Evolutionary conservation across 805 yeast species (phyloP).

Genomic region (Debaryomyces maramus): DNA sequence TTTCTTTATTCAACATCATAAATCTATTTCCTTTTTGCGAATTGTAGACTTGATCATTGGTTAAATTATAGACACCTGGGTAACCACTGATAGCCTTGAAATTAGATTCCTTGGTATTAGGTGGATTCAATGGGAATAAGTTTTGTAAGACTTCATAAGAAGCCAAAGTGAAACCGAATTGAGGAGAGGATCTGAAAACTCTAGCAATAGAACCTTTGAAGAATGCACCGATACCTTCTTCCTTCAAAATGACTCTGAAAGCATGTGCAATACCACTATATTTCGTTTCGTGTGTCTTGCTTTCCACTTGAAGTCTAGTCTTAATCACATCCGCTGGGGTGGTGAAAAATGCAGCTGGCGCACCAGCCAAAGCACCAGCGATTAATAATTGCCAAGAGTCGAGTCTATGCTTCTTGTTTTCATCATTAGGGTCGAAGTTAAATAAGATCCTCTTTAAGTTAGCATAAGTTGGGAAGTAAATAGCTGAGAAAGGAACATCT

Average conservation of each 20-base stretch:
- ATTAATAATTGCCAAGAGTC: conserved; percentile 80
- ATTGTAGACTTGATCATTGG: conserved; percentile 46
- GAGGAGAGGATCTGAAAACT: conserved; percentile 93
- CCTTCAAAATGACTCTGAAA: conserved; percentile 65
- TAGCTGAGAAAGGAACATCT: conserved; percentile 96
- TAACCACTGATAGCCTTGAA: conserved; percentile 45
- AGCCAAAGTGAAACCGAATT: conserved; percentile 97
- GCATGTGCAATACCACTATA: conserved; percentile 82
- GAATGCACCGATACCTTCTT: conserved; percentile 83
- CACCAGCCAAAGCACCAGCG: conserved; percentile 95
- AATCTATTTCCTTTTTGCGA: conserved; percentile 35
- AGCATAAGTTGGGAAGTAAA: conserved; percentile 95
- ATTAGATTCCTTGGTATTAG: conserved; percentile 43
- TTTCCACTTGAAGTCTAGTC: conserved; percentile 87
- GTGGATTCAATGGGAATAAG: conserved; percentile 66
- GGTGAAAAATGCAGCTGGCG: conserved; percentile 95
- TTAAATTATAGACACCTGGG: conserved; percentile 46
- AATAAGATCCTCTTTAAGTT: conserved; percentile 82
- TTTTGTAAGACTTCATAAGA: conserved; percentile 89
- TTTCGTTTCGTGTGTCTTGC: conserved; percentile 71
- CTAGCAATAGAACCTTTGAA: conserved; percentile 97
- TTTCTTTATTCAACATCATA: conserved; percentile 32
- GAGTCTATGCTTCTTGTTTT: conserved; percentile 56
- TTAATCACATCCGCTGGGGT: conserved; percentile 97
- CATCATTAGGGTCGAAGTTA: conserved; percentile 73